Evolutionary conservation across 768 basidiomycete genomes (phyloP), one percentile per base, ranked within the genome.

Genomic region (Saitozyma sp.): DNA sequence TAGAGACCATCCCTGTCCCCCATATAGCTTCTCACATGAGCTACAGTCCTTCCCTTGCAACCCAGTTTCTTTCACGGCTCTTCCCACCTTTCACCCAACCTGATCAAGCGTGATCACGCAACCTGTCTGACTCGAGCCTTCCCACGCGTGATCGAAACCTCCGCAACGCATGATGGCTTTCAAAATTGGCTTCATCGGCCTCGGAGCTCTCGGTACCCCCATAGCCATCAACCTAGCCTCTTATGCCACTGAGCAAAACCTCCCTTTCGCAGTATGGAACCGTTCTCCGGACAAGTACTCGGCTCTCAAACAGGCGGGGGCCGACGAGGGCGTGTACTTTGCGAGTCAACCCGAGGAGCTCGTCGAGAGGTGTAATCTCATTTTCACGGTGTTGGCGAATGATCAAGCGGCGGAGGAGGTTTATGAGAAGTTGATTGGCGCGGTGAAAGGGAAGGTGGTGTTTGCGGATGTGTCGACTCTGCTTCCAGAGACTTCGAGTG

Each of bases 191-290:
- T 71, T 64, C 50, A 54, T 65, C 29, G 69, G 69, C 29, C 66
- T 71, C 7, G 69, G 69, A 9, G 42, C 52, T n/a, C 63, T 71
- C 56, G 69, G 69, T 19, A 41, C 57, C 7, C 60, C 46, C 48
- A 71, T 71, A 16, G 42, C 51, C 19, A 48, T 16, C 19, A 63
- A 67, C 59, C 52, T 71, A 1, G 61, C 49, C 19, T 54, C 51
- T 20, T 63, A 65, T 50, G 64, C 67, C 14, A 9, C 9, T 6
- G 42, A 52, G 13, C 53, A 65, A 19, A 13, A 57, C 1, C 45
- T 67, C n/a, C 51, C 58, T 5, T 20, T 67, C n/a, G n/a, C n/a
- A n/a, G n/a, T n/a, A n/a, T 71, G 66, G 66, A 71, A 71, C 54
- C 49, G 66, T 17, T 62, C 63, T 17, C 29, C 52, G 8, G 54